phyloP scores from a whole-genome alignment of 78 protist species.

The Dictyostelium brefeldianum region DNA sequence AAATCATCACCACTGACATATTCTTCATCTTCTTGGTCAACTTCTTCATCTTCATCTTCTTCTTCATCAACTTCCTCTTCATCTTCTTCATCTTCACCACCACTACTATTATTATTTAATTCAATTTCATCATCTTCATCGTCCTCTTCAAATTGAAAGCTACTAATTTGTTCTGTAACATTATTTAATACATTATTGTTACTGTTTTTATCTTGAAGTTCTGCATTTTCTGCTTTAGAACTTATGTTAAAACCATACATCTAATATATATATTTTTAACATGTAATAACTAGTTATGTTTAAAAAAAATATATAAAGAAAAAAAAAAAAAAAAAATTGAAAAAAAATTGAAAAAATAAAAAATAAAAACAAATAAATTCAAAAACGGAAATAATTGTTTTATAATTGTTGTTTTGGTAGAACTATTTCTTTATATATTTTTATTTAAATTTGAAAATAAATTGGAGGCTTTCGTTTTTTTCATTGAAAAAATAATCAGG shows the following conservation, averaged over 20 bases:
- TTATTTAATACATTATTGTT: background rate
- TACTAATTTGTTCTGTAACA: background rate
- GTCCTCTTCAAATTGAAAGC: slow-evolving; percentile 19
- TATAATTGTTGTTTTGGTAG: too few relatives aligned
- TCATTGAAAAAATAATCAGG: too few relatives aligned
- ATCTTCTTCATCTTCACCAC: background rate
- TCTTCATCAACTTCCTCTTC: background rate
- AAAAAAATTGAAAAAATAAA: too few relatives aligned
- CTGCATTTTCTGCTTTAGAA: slow-evolving; percentile 21
- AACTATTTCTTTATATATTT: too few relatives aligned
- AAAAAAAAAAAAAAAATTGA: too few relatives aligned
- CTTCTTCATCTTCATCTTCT: background rate
- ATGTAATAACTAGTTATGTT: too few relatives aligned
- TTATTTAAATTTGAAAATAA: too few relatives aligned
- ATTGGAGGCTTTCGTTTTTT: too few relatives aligned
- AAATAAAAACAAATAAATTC: too few relatives aligned
- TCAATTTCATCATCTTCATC: background rate
- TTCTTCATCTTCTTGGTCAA: slow-evolving; percentile 3
- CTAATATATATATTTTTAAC: background rate
- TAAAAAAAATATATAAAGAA: too few relatives aligned
- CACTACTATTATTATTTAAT: background rate
- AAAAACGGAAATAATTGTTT: too few relatives aligned
- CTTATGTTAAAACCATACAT: slow-evolving; percentile 25
- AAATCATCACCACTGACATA: background rate
- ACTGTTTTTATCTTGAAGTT: background rate